Evolutionary conservation across 73 alveolate species (phyloP), one percentile per base, ranked within the genome.

Genomic region (Paramecium sonneborni): DNA sequence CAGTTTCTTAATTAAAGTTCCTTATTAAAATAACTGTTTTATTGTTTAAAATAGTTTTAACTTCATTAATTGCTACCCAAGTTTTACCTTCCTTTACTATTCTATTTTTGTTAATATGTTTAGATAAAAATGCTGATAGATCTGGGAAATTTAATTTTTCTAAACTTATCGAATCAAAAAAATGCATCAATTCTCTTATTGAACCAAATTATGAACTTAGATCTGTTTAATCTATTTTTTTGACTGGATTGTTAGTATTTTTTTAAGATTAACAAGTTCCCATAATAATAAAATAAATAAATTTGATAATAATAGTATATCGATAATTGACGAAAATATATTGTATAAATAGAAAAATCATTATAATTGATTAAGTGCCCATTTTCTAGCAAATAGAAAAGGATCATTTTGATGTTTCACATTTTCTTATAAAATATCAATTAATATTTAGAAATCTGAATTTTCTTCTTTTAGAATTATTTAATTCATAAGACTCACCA

Each of bases 381-480:
- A 72, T 37, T 72, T 72, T 35, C 86, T 11, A 12, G 86, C 86
- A 72, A 72, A 72, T 72, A 72, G 8, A 41, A 72, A 32, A 5
- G 58, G 86, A 38, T 72, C 86, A 72, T 72, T 72, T 38, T 35
- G 86, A 35, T 72, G 57, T 72, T 72, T 72, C 37, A 72, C 58
- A 38, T 72, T 72, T 12, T 72, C 86, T 72, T 72, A n/a, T 23
- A 72, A 6, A 18, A 72, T 62, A n/a, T 62, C 84, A 30, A 62
- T 62, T 6, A 62, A 15, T 11, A 46, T 62, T 28, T 62, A 43
- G 4, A 62, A 62, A 1, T 62, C 52, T 62, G 8, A 1, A 9
- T 62, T 62, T 26, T 26, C 10, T 32, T 62, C 84, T 5, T 62
- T 62, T 62, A 26, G 18, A 3, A 32, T 24, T 9, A 62, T 30